Percentiles rank a stretch among this genome's conserved stretches.
These are phyloP conservation scores for Globisporangium takayamanum DNA, from an alignment of 352 stramenopile species.

Conservation along the genomic window DNA sequence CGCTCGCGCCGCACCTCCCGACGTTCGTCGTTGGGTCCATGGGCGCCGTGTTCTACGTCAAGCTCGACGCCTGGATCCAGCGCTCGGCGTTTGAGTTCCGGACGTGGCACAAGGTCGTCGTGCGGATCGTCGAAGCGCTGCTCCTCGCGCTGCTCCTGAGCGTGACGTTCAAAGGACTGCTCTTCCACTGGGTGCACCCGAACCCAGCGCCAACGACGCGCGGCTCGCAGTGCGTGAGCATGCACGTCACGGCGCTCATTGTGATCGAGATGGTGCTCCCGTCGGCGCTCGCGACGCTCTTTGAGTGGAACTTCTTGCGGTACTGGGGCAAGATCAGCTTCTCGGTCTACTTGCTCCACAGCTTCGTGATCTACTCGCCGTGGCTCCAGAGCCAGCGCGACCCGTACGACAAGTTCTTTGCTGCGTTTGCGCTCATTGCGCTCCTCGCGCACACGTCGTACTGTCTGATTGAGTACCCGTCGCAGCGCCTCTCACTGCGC, in stretches of 20 bases:
- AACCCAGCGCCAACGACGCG: constrained; percentile 15
- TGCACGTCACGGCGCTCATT: constrained; percentile 19
- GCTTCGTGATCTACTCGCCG: constrained; percentile 28
- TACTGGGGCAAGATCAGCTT: constrained; percentile 36
- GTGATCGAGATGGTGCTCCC: constrained; percentile 33
- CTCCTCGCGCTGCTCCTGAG: constrained; percentile 20
- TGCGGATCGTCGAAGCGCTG: constrained; percentile 15
- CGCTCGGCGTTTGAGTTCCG: constrained; percentile 8
- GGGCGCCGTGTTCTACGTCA: constrained; percentile 21
- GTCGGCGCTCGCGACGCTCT: constrained; percentile 14
- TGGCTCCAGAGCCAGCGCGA: constrained; percentile 18
- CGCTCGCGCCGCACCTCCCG: constrained; percentile 21
- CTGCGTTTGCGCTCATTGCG: constrained; percentile 19
- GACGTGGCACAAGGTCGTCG: constrained; percentile 1
- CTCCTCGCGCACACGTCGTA: constrained; percentile 32
- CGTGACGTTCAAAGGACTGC: constrained; percentile 12
- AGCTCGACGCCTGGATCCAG: constrained; percentile 14
- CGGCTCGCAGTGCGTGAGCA: constrained; percentile 19
- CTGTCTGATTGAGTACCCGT: constrained; percentile 38
- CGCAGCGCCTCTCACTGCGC: constrained; percentile 28
- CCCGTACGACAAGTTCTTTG: constrained; percentile 32
- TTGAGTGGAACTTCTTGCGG: constrained; percentile 28
- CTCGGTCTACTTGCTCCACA: constrained; percentile 39
- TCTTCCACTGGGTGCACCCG: constrained; percentile 24
- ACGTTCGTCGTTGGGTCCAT: constrained; percentile 33